Evolutionary conservation across 2,329 filamentous ascomycete species (phyloP).

Genomic region (Hymenoscyphus salicellus): DNA sequence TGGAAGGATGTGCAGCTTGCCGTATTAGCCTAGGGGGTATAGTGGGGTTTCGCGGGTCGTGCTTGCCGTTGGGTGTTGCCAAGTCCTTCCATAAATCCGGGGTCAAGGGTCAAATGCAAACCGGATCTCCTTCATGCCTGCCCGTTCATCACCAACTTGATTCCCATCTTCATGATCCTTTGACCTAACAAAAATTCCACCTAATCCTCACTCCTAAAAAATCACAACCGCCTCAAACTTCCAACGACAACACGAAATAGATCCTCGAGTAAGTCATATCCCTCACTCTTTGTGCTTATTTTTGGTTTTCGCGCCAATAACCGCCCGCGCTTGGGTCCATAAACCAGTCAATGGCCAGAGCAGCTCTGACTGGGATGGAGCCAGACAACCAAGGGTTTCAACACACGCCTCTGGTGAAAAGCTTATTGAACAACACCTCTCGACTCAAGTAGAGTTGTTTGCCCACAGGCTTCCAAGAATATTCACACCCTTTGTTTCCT

Average conservation of each 20-base stretch:
- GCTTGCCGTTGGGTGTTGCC: not conserved
- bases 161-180: not conserved
- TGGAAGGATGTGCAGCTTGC: not conserved
- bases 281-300: not conserved
- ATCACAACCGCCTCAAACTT: not conserved
- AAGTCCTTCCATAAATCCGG: not conserved
- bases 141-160: not conserved
- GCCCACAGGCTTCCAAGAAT: not conserved
- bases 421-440: not conserved
- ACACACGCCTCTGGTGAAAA: not conserved
- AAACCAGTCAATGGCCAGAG: not conserved
- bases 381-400: not conserved
- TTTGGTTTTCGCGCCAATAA: not conserved
- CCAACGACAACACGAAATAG: not conserved
- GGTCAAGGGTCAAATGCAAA: not conserved
- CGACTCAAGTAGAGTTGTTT: not conserved
- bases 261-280: not conserved
- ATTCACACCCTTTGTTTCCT: not conserved
- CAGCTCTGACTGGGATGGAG: conserved; percentile 1
- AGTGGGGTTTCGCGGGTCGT: not conserved
- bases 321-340: not conserved
- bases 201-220: not conserved
- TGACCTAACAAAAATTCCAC: not conserved
- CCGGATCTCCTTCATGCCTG: not conserved
- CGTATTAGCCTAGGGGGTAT: not conserved